These are phyloP conservation scores for Nephelium lappaceum DNA, from an alignment of 345 rosid species.

Conservation along the genomic window DNA sequence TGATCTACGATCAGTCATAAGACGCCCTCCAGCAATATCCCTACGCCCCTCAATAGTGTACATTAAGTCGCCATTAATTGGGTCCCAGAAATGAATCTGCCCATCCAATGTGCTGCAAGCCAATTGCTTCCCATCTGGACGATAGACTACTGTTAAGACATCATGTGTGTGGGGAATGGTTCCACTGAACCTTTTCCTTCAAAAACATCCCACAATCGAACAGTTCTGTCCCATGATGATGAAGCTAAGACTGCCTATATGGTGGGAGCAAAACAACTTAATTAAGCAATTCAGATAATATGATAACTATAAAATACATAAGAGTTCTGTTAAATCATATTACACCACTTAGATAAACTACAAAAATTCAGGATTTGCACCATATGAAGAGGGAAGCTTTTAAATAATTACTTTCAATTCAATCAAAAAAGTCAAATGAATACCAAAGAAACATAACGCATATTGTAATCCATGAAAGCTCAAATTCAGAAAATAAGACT, in stretches of 20 bases:
- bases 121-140: constrained; percentile 94
- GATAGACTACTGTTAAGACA: constrained; percentile 83
- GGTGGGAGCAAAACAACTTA: background rate
- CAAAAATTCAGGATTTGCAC: background rate
- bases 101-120: constrained; percentile 96
- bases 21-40: constrained; percentile 95
- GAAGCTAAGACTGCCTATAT: constrained; percentile 78
- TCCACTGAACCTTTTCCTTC: constrained; percentile 90
- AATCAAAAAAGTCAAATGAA: constrained; percentile 7
- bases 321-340: background rate
- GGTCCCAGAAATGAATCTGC: constrained; percentile 96
- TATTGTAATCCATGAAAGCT: background rate
- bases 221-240: constrained; percentile 97
- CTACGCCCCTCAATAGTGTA: constrained; percentile 95
- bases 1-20: constrained; percentile 85
- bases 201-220: constrained; percentile 92
- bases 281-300: constrained; percentile 17
- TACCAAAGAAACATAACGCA: constrained; percentile 2
- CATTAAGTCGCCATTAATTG: constrained; percentile 82
- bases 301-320: background rate
- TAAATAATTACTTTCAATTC: background rate
- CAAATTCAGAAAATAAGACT: constrained; percentile 34
- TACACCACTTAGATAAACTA: background rate
- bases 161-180: constrained; percentile 87
- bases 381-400: constrained; percentile 5